These are phyloP conservation scores for Ceratocystis diversiconidia DNA, from an alignment of 2,329 filamentous ascomycete species.

Conservation along the genomic window DNA sequence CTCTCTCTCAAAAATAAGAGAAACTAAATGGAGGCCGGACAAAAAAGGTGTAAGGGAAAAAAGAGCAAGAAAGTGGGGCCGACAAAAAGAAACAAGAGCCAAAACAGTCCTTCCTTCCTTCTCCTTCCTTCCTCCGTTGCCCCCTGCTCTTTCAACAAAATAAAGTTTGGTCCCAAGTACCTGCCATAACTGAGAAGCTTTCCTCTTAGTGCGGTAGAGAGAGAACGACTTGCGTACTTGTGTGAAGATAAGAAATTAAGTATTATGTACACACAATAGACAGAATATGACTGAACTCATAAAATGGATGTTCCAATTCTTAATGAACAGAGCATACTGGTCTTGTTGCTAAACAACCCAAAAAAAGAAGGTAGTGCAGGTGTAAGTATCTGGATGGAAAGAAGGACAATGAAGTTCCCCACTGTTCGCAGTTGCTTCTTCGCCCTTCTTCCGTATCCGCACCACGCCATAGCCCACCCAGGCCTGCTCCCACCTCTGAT, in stretches of 20 bases:
- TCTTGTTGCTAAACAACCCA: no score
- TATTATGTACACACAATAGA: not conserved
- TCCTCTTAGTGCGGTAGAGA: not conserved
- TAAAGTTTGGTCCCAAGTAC: constrained; percentile 8
- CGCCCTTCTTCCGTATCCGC: not conserved
- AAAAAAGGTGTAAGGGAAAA: not conserved
- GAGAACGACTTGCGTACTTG: not conserved
- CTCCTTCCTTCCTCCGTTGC: not conserved
- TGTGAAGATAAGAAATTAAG: not conserved
- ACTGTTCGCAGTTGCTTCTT: not conserved
- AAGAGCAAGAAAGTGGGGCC: not conserved
- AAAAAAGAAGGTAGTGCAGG: no score
- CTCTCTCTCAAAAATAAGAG: not conserved
- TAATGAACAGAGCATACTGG: no score
- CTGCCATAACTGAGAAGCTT: not conserved
- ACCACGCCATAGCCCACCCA: not conserved
- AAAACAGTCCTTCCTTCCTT: not conserved
- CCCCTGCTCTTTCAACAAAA: not conserved
- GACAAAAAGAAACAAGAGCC: not conserved
- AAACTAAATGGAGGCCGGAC: not conserved
- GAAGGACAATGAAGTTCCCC: no score
- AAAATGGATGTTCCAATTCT: no score
- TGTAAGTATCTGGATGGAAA: no score
- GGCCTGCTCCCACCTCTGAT: not conserved
- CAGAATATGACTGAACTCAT: no score